Conservation (phyloP, 805 yeast species). For the Alloascoidea africana region DNA sequence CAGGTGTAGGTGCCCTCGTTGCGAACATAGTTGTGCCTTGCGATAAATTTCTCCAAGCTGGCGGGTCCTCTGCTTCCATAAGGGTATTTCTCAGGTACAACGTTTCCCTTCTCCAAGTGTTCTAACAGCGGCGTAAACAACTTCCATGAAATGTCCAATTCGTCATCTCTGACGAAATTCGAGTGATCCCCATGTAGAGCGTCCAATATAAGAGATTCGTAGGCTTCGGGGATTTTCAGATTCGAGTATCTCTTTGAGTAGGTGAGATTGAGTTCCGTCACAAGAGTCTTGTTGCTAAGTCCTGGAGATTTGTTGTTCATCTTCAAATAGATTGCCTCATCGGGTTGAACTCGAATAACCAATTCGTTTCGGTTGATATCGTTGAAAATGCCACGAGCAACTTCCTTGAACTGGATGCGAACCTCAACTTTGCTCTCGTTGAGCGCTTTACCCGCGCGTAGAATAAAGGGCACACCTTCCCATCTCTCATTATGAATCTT, state of each 20-base stretch:
- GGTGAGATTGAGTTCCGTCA: conserved; percentile 66
- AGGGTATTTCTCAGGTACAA: conserved; percentile 45
- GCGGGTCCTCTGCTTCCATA: conserved; percentile 72
- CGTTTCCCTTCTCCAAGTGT: conserved; percentile 49
- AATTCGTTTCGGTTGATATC: conserved; percentile 65
- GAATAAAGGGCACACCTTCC: conserved; percentile 75
- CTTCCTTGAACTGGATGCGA: conserved; percentile 63
- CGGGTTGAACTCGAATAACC: conserved; percentile 70
- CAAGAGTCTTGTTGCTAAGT: conserved; percentile 48
- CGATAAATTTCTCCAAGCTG: conserved; percentile 34
- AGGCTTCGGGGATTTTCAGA: conserved; percentile 83
- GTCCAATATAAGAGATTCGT: conserved; percentile 71
- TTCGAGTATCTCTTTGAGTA: conserved; percentile 51
- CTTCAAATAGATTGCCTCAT: conserved; percentile 69
- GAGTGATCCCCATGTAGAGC: conserved; percentile 65
- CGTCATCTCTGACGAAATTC: conserved; percentile 78
- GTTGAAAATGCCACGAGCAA: conserved; percentile 55
- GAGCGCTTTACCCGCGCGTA: conserved; percentile 79
- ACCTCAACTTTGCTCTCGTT: conserved; percentile 74
- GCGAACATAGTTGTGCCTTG: conserved; percentile 45
- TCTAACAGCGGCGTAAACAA: conserved; percentile 66
- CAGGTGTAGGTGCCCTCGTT: conserved; percentile 53
- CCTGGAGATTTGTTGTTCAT: conserved; percentile 75
- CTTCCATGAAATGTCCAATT: conserved; percentile 64
- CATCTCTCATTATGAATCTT: conserved; percentile 67